Evolutionary conservation across 1,284 basidiomycete genomes (phyloP).

Genomic region (Boletus semigastroideus): DNA sequence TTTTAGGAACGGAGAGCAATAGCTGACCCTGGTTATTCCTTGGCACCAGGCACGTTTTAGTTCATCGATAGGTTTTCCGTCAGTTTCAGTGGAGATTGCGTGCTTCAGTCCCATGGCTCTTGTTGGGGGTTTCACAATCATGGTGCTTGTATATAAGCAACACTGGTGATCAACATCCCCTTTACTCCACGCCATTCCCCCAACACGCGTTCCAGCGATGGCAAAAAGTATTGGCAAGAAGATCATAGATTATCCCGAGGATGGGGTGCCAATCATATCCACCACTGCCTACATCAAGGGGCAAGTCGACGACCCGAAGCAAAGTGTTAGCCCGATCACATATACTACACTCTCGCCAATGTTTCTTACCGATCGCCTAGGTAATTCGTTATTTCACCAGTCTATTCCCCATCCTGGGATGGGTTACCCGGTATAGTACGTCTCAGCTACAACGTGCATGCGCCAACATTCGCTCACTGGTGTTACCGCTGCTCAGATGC

Average conservation of each 20-base stretch:
- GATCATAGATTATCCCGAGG: conserved; percentile 60
- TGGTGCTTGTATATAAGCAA: conserved; percentile 6
- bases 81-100: conserved; percentile 22
- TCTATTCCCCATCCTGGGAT: conserved; percentile 82
- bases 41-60: neutral
- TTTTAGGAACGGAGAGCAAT: too few relatives aligned
- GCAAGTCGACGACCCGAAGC: conserved; percentile 43
- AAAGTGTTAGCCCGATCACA: conserved; percentile 41
- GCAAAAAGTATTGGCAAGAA: conserved; percentile 56
- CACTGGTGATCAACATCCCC: neutral
- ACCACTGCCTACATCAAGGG: conserved; percentile 52
- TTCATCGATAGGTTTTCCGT: conserved; percentile 11
- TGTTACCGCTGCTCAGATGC: conserved; percentile 46
- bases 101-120: conserved; percentile 30
- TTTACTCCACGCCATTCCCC: neutral
- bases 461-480: neutral
- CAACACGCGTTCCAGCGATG: conserved; percentile 31
- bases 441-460: conserved; percentile 5
- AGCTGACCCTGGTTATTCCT: neutral
- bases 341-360: conserved; percentile 4
- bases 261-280: conserved; percentile 55
- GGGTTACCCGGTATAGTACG: conserved; percentile 84
- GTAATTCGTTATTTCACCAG: conserved; percentile 58
- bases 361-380: conserved; percentile 36
- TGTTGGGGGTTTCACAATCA: too few relatives aligned